Percentiles rank a stretch among this genome's conserved stretches.
Conservation (phyloP, 164 flowering plant genomes). For the Vitis vinifera region ASM3070453v1 NC_081818.1:1449501-1450000, state of each 20-base stretch:
- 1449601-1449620: no score
- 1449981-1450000: constrained; percentile 58
- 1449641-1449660: not conserved
- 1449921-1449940: constrained; percentile 77
- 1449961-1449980: constrained; percentile 66
- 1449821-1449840: not conserved
- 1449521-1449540: no score
- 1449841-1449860: not conserved
- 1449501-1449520: no score
- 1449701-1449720: not conserved
- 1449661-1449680: not conserved
- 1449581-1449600: no score
- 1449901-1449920: constrained; percentile 79
- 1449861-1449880: constrained; percentile 59
- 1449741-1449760: no score
- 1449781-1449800: not conserved
- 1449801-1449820: not conserved
- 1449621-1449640: no score
- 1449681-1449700: not conserved
- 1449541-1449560: no score
- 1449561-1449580: no score
- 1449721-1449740: not conserved
- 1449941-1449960: constrained; percentile 96
- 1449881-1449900: constrained; percentile 66
- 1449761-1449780: not conserved